Percentiles rank a stretch among this genome's conserved stretches.
phyloP scores from a whole-genome alignment of 495 filamentous ascomycete genomes.

The Friedmanniomyces simplex region DNA sequence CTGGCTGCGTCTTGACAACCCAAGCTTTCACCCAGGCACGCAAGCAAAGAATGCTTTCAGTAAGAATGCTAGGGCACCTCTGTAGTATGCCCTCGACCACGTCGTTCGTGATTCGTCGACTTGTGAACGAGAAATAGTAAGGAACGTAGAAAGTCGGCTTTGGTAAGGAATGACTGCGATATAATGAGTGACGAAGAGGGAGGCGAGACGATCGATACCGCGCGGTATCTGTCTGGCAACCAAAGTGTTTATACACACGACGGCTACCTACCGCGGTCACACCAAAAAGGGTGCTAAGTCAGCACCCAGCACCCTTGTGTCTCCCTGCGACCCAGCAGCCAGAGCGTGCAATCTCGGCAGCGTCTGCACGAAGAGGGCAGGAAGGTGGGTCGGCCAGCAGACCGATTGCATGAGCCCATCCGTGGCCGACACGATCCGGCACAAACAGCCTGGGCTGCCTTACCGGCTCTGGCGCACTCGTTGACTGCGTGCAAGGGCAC shows the following conservation, averaged over 20 bases:
- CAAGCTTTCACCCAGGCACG: conserved; percentile 10
- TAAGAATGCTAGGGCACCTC: conserved; percentile 23
- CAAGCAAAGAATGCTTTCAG: conserved; percentile 19
- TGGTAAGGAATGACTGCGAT: conserved; percentile 4
- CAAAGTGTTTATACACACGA: conserved; percentile 22
- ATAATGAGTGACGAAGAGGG: background rate
- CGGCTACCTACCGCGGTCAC: background rate
- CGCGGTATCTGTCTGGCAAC: background rate
- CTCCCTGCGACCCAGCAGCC: conserved; percentile 7
- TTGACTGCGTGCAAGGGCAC: conserved; percentile 13
- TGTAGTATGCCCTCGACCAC: conserved; percentile 3
- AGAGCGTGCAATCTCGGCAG: conserved; percentile 22
- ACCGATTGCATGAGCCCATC: conserved; percentile 15
- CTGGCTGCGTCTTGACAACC: background rate
- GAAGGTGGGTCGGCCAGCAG: conserved; percentile 13
- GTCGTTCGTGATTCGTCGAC: conserved; percentile 9
- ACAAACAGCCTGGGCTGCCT: background rate
- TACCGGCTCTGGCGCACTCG: background rate
- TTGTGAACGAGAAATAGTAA: conserved; percentile 20
- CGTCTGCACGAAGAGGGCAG: conserved; percentile 7
- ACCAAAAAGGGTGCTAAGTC: background rate
- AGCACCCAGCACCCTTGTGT: background rate
- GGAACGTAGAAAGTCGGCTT: conserved; percentile 28
- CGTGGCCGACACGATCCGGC: background rate
- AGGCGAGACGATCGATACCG: background rate